phyloP scores from a whole-genome alignment of 2,329 filamentous ascomycete genomes.

The Massarina eburnea region DNA sequence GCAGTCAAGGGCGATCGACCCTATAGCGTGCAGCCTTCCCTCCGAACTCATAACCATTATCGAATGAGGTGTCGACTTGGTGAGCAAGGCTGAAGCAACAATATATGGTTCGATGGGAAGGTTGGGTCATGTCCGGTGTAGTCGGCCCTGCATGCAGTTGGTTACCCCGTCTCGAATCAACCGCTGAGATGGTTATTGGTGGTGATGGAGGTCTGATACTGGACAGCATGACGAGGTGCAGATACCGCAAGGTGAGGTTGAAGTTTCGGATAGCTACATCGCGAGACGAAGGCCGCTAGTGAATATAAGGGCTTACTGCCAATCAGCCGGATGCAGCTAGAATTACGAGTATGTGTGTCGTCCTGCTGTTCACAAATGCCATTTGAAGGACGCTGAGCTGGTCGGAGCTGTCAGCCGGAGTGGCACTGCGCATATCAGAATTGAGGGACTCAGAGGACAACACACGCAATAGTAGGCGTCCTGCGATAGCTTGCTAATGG shows the following conservation, averaged over 20 bases:
- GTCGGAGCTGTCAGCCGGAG: constrained; percentile 1
- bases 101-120: constrained; percentile 6
- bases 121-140: constrained; percentile 13
- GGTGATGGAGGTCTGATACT: constrained; percentile 2
- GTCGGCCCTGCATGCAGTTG: constrained; percentile 3
- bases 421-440: background rate
- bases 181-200: constrained; percentile 7
- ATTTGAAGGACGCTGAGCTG: background rate
- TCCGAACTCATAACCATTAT: background rate
- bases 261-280: background rate
- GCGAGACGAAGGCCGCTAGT: background rate
- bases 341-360: background rate
- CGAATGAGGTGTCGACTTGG: constrained; percentile 8
- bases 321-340: background rate
- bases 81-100: constrained; percentile 13
- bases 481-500: background rate
- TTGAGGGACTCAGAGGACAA: background rate
- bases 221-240: constrained; percentile 15
- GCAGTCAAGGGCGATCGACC: constrained; percentile 7
- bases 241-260: constrained; percentile 3
- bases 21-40: constrained; percentile 6
- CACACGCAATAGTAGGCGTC: background rate
- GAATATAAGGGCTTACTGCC: background rate
- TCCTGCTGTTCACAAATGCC: background rate
- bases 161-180: constrained; percentile 1